Evolutionary conservation across 805 yeast species (phyloP), one percentile per base, ranked within the genome.

Genomic region (Lachancea meyersii): DNA sequence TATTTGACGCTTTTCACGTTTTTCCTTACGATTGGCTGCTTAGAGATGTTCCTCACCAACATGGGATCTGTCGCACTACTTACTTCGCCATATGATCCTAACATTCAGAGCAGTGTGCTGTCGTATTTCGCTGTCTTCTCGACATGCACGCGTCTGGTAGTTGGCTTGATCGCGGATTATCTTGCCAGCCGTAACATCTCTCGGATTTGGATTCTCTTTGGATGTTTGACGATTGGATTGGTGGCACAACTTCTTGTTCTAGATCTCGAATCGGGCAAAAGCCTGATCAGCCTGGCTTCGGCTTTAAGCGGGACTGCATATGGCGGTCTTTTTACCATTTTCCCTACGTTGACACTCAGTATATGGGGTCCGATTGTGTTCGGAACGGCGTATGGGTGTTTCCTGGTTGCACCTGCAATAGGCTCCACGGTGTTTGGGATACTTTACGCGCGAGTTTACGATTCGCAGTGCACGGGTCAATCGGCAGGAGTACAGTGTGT

Each of bases 311-410:
- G 97, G 0, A 56, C 76, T 20, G 68, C 77, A 5, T 86, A 91
- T 56, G 96, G 97, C 24, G 86, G 89, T 0, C 58, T 86, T 3
- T 91, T 86, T 67, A 88, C 97, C 0, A 64, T 86, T 5, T 85
- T 79, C 52, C 97, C 98, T 3, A 83, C 95, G 0, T 71, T 88
- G 11, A 77, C 88, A 13, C 82, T 95, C 1, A 70, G 81, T 3
- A 77, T 85, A 2, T 93, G 96, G 88, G 97, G 97, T 0, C 73
- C 84, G 18, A 88, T 84, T 33, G 74, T 85, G 26, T 78, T 91
- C 63, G 97, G 97, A 0, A 84, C 95, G 2, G 84, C 91, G 1
- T 91, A 96, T 86, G 97, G 97, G 2, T 69, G 83, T 20, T 85
- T 87, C 59, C 82, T 87, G 75, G 72, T 85, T 27, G 93, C 94